Conservation (phyloP, 345 rosid species). For the Gossypium rotundifolium region DNA sequence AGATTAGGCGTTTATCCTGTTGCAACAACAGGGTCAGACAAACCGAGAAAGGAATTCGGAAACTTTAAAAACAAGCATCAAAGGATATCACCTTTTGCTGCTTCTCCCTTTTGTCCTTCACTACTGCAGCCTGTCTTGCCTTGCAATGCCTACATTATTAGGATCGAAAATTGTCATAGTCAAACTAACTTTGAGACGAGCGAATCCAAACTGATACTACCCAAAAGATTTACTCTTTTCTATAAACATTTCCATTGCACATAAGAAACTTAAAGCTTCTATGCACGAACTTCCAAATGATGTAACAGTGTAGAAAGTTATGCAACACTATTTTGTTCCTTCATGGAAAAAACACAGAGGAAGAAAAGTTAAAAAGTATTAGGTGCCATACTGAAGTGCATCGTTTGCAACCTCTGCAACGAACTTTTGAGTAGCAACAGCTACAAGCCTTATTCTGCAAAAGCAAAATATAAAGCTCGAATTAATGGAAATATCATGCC, state of each 20-base stretch:
- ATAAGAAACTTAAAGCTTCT: not conserved
- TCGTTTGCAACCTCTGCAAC: constrained; percentile 90
- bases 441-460: constrained; percentile 78
- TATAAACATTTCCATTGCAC: not conserved
- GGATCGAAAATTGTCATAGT: no score
- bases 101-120: constrained; percentile 88
- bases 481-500: not conserved
- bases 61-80: not conserved
- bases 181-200: not conserved
- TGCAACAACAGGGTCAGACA: constrained; percentile 16
- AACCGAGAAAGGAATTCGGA: not conserved
- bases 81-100: constrained; percentile 71
- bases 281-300: not conserved
- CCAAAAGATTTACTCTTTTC: not conserved
- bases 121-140: constrained; percentile 79
- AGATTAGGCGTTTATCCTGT: constrained; percentile 82
- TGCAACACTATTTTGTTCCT: not conserved
- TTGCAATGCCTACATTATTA: constrained; percentile 46
- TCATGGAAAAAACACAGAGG: not conserved
- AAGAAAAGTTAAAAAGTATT: not conserved
- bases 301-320: no score
- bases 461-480: not conserved
- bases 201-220: not conserved
- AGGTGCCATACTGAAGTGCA: constrained; percentile 65
- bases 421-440: constrained; percentile 96